Evolutionary conservation across 805 yeast genomes (phyloP), one percentile per base, ranked within the genome.

Genomic region (Myxozyma lipomycoides): DNA sequence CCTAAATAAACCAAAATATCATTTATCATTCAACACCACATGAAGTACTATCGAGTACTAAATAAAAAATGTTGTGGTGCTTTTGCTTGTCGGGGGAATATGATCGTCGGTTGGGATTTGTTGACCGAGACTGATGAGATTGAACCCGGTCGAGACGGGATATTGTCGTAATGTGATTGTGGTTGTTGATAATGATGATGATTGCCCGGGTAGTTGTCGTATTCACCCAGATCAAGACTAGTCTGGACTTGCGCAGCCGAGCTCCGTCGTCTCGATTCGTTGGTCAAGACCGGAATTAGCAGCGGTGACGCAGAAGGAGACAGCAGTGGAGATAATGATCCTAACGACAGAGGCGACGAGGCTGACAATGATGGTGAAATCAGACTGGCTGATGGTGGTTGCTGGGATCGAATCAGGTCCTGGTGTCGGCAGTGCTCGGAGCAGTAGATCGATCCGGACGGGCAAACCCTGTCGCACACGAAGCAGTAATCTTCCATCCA

Each of bases 401-500:
- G 17, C 37, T 40, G 38, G 26, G 52, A 49, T 34, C 28, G 45
- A 12, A 43, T 40, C 34, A 40, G 43, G 40, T 71, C 74, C 28
- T 55, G 47, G 24, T 54, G 51, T 49, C 70, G 68, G 62, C 79
- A 75, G 42, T 61, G 61, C 36, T 73, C 75, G 4, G 78, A 74
- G 67, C 79, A 76, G 68, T 75, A 76, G 48, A 73, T 73, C 10
- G 72, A 59, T 24, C 71, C 72, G 10, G 65, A 62, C 9, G 72
- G 59, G 62, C 78, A 76, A 55, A 72, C 70, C 60, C 73, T 75
- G 60, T 78, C 82, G 66, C 84, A 79, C 50, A 76, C 81, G 43
- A 77, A 70, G 69, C 84, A 79, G 66, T 68, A 79, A 63, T 79
- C 83, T 62, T 74, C 76, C 56, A 70, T 55, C 75, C 75, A 71